Base-by-base conservation (phyloP, 176 grass and related monocot species). In the Musa beccarii region DNA sequence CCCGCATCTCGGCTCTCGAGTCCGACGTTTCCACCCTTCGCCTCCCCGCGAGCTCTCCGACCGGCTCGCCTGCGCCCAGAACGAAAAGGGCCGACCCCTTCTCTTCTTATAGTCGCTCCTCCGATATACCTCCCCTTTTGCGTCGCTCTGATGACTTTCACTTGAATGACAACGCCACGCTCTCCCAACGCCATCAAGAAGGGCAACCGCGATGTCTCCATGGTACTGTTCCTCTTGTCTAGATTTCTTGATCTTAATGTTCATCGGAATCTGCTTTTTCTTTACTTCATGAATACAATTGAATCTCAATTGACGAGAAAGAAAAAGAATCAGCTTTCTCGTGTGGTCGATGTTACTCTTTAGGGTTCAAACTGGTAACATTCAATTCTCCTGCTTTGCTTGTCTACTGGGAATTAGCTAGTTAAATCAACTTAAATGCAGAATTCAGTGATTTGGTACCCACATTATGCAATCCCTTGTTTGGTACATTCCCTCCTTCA, bases 161-260 rank as follows among this genome's bases (percentile, higher is more conserved):
- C 24, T 70, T 86, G 61, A 89, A 77, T 54, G 90, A 99, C 49
- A 99, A 94, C 53, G 77, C 77, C 9, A 84, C 76, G 13, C 69
- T 98, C 54, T 89, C 88, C 19, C 87, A 26, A 86, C 69, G 91
- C 88, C 21, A 79, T 99, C 62, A 83, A 71, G 73, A 99, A 84
- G 70, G 79, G 93, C 29, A 94, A 91, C 79, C 88, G 82, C 87
- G 90, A 99, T 74, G 84, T 94, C 51, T 88, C 95, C 51, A 91
- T 89, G 88, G 95, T 94, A 83, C 11, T 20, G 20, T 51, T 70
- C 24, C 21, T 71, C 21, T 50, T 53, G 11, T 59, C 29, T 34
- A 34, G 29, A 34, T 3, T 34, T 34, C 2, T 69, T 0, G 11
- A 2, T 2, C 28, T 4, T 13, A 69, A 9, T 69, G 10, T 43